Base-by-base conservation (phyloP, 148 eudicot species). In the Camellia sinensis region DNA sequence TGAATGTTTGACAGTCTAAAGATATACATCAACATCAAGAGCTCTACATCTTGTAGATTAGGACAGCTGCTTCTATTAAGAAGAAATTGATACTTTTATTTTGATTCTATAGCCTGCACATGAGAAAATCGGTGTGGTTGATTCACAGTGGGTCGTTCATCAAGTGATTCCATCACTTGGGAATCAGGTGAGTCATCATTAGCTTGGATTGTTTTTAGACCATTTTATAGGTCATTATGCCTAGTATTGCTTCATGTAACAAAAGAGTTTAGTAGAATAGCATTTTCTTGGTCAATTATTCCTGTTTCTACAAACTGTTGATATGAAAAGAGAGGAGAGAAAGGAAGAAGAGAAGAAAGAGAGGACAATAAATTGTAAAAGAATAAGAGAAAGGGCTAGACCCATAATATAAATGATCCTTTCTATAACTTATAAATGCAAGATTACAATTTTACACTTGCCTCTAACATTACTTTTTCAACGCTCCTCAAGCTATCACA, bases 41-140 rank as follows among this genome's bases (percentile, higher is more conserved):
- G 13, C 45, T 48, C 56, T 77, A 65, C 11, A 37, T 77, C 71
- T 77, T 67, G 61, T 37, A 67, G 64, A 67, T 53, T 64, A 50
- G 59, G 59, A 46, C 6, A 46, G 41, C 79, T 12, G 22, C 71
- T 21, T 67, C 37, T 78, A 18, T 40, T 53, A 5, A 11, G 62
- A n/a, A 18, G 37, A 19, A 7, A n/a, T 2, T 54, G n/a, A 7
- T 54, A 40, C 64, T 21, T 53, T 29, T 76, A 12, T 29, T 74
- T 73, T 48, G 70, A 5, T 76, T 68, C 67, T 85, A 84, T 85
- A 91, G 97, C 97, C 97, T 82, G 94, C 97, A 75, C 97, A 93
- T 83, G 97, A 93, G 82, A 93, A 93, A 81, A 93, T 93, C 68
- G 97, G 97, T 7, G 97, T 93, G 75, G 92, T 93, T 75, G 97